Conservation (phyloP, 2,329 filamentous ascomycete genomes). For the Pseudogymnoascus sp. region DNA sequence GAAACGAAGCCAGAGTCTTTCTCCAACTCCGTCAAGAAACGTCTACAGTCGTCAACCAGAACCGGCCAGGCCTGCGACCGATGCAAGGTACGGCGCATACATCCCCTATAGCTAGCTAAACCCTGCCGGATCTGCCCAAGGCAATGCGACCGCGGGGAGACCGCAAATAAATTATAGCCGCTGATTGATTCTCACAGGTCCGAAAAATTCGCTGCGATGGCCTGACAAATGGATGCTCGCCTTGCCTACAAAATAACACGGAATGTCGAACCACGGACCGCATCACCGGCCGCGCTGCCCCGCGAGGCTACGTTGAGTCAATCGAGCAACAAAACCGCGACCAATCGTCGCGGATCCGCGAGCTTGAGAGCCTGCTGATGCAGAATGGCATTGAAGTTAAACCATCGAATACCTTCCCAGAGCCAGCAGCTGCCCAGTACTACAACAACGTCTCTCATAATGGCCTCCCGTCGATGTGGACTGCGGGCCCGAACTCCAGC, state of each 20-base stretch:
- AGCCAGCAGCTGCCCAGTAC: constrained; percentile 15
- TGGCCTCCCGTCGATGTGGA: constrained; percentile 16
- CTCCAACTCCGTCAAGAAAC: constrained; percentile 40
- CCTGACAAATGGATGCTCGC: constrained; percentile 69
- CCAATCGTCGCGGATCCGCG: constrained; percentile 56
- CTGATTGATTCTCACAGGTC: constrained; percentile 39
- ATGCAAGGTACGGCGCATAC: constrained; percentile 55
- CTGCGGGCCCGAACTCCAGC: constrained; percentile 11
- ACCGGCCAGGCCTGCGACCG: constrained; percentile 84
- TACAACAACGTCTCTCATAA: constrained; percentile 13
- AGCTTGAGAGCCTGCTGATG: constrained; percentile 58
- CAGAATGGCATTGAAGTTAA: constrained; percentile 53
- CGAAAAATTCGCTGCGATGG: constrained; percentile 85
- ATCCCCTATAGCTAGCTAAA: constrained; percentile 1
- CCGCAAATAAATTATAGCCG: not conserved
- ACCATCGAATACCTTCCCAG: constrained; percentile 30
- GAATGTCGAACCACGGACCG: constrained; percentile 78
- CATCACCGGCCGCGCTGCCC: constrained; percentile 72
- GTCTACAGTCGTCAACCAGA: constrained; percentile 43
- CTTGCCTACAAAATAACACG: constrained; percentile 66
- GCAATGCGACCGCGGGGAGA: not conserved
- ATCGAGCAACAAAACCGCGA: constrained; percentile 64
- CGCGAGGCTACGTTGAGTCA: constrained; percentile 68
- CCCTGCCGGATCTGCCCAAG: constrained; percentile 9
- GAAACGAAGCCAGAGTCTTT: constrained; percentile 26